These are phyloP conservation scores for Huntiella decipiens DNA, from an alignment of 2,329 filamentous ascomycete species.

Conservation along the genomic window DNA sequence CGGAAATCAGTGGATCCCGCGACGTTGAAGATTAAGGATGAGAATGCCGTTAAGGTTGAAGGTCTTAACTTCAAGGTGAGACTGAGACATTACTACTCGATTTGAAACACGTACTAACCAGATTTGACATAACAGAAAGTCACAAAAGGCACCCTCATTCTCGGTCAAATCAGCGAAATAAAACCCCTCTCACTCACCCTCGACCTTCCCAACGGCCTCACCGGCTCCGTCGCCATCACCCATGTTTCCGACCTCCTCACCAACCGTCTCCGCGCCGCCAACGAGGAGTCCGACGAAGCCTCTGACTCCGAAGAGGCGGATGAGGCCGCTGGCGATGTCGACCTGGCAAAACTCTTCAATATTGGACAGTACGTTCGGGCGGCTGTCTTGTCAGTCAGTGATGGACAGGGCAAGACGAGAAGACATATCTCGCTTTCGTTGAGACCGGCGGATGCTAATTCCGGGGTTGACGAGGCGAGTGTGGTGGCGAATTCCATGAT, in stretches of 20 bases:
- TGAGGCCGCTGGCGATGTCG: conserved; percentile 22
- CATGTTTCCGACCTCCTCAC: conserved; percentile 71
- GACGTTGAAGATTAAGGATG: conserved; percentile 22
- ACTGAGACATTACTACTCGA: neutral
- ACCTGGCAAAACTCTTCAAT: conserved; percentile 56
- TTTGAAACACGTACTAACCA: conserved; percentile 6
- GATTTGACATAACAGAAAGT: conserved; percentile 40
- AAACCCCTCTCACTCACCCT: conserved; percentile 61
- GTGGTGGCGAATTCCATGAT: conserved; percentile 58
- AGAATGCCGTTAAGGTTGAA: conserved; percentile 54
- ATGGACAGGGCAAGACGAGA: conserved; percentile 42
- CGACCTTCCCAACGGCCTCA: conserved; percentile 79
- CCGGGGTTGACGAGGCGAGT: conserved; percentile 51
- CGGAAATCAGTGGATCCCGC: conserved; percentile 28
- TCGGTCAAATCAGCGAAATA: conserved; percentile 72
- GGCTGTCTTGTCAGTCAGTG: conserved; percentile 55
- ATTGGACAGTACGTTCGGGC: conserved; percentile 78
- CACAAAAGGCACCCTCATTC: conserved; percentile 65
- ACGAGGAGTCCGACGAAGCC: conserved; percentile 31
- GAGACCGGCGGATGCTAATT: conserved; percentile 60
- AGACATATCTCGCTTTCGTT: conserved; percentile 77
- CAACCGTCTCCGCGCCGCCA: conserved; percentile 51
- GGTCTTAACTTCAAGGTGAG: conserved; percentile 74
- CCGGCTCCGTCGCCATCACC: conserved; percentile 78
- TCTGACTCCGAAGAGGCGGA: conserved; percentile 33